Base-by-base conservation (phyloP, 805 yeast species). In the Dipodascus albidus region DNA sequence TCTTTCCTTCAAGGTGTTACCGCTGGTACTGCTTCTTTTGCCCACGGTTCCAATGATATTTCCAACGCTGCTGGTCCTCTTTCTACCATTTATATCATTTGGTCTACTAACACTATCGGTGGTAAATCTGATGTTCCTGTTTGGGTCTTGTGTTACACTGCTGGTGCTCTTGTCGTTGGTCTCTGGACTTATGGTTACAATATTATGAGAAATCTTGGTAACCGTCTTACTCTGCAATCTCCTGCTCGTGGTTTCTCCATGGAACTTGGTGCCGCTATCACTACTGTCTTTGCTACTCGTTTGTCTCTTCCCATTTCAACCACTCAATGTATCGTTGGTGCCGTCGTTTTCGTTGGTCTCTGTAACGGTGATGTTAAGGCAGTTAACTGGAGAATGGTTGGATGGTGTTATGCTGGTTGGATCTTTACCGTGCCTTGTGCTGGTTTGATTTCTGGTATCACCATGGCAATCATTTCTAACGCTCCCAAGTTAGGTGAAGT, bases 31-130 rank as follows among this genome's bases (percentile, higher is more conserved):
- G 83, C 83, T 83, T 83, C 90, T 1, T 83, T 85, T 67, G 87
- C 90, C 3, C 91, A 84, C 63, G 91, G 91, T 54, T 82, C 91
- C 42, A 84, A 84, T 63, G 91, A 84, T 69, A 82, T 85, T 57
- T 76, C 88, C 50, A 84, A 84, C 61, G 89, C 91, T 41, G 77
- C 85, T 31, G 90, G 88, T 59, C 90, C 91, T 33, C 72, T 82
- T 60, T 70, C 88, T 48, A 75, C 88, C 14, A 76, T 83, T 21
- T 84, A 81, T 65, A 67, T 73, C 47, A 72, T 81, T 23, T 84
- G 89, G 88, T 66, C 66, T 21, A 67, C 79, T 35, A 79, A 81
- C 59, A 63, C 69, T 2, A 70, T 73, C 50, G 64, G 67, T 17
- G 44, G 44, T 38, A 79, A 81, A 62, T 66, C 83, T 38, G 79